Base-by-base conservation (phyloP, 129 eudicot genomes). In the Escallonia rubra region DNA sequence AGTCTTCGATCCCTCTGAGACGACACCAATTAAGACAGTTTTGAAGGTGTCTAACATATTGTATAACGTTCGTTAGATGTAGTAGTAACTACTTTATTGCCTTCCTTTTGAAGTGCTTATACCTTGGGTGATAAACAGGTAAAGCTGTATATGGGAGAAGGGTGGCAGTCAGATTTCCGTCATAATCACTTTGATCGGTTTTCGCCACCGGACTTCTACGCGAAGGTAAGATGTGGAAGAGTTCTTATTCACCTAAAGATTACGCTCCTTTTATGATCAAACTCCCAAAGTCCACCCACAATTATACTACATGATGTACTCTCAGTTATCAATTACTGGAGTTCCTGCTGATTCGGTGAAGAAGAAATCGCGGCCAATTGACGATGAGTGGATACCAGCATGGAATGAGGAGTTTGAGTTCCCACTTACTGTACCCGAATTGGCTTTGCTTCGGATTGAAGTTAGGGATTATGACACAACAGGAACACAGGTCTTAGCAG, bases 121-220 rank as follows among this genome's bases (percentile, higher is more conserved):
- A 64, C 10, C 7, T 52, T 10, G 49, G 10, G 42, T 11, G 15
- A 16, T 64, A 68, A 57, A 34, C 65, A 80, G 85, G 66, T 80
- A 39, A 75, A 52, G 38, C 53, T 80, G 7, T 80, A 75, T 50
- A 41, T 75, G 75, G 85, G 85, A 48, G 81, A 80, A 41, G 85
- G 85, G 41, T 80, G 85, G 85, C 81, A 67, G 61, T 63, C 55
- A 48, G 85, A 80, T 67, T 80, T 80, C 66, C 70, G 65, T 42
- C 71, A 61, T 12, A 80, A 74, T 6, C 85, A 80, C 61, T 80
- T 80, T 44, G 85, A 80, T 66, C 12, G 52, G 39, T 75, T 65
- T 72, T 80, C 85, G 3, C 85, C 85, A 11, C 85, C 85, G 16
- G 85, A 80, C 57, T 80, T 80, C 62, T 80, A 80, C 10, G 65